phyloP scores from a whole-genome alignment of 495 filamentous ascomycete species.

The Trichoderma asperelloides region DNA sequence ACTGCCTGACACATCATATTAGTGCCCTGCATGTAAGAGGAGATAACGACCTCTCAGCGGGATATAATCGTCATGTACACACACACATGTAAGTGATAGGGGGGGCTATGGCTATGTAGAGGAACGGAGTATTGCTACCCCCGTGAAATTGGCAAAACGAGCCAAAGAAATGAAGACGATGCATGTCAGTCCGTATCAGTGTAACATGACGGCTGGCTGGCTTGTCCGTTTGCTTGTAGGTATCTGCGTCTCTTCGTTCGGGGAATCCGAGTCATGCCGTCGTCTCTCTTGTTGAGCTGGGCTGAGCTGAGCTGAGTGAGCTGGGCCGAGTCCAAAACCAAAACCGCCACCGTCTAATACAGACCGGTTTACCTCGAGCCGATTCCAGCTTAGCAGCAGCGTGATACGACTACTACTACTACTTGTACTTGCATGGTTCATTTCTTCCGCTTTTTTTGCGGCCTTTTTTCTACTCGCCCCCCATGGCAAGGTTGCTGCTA shows the following conservation, averaged over 20 bases:
- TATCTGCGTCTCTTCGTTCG: no score
- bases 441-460: background rate
- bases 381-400: background rate
- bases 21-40: background rate
- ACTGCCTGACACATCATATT: background rate
- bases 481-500: no score
- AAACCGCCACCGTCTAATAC: background rate
- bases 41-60: background rate
- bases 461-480: background rate
- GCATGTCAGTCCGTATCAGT: background rate
- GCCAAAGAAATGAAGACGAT: background rate
- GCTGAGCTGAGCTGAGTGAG: no score
- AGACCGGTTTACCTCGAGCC: background rate
- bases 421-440: background rate
- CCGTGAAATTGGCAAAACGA: background rate
- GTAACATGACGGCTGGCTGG: background rate
- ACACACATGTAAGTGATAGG: no score
- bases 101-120: background rate
- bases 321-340: background rate
- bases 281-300: background rate
- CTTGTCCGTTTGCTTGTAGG: background rate
- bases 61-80: background rate
- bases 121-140: background rate
- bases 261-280: background rate
- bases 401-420: background rate